phyloP scores from a whole-genome alignment of 176 grass and related monocot species.

The Triticum monococcum region DNA sequence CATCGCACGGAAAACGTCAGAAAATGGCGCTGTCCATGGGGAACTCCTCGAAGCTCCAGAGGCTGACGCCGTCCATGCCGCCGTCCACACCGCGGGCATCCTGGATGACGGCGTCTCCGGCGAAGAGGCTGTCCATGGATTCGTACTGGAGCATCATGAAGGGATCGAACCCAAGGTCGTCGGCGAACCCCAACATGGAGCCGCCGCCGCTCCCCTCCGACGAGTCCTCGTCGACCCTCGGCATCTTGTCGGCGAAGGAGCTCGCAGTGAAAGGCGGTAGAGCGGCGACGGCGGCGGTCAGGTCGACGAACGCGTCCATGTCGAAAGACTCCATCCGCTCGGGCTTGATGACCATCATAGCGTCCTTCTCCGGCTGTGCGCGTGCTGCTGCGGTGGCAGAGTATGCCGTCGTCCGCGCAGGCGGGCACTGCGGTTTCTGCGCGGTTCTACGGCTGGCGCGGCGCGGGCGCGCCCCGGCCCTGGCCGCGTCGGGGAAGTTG shows the following conservation, averaged over 20 bases:
- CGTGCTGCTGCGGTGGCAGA: background rate
- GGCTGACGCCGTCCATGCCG: conserved; percentile 31
- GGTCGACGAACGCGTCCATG: conserved; percentile 16
- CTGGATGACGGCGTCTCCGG: conserved; percentile 22
- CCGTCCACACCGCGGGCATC: conserved; percentile 18
- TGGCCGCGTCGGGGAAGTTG: conserved; percentile 52
- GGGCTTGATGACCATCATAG: background rate
- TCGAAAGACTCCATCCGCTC: background rate
- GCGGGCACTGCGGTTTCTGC: background rate
- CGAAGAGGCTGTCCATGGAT: conserved; percentile 39
- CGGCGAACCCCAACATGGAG: conserved; percentile 16
- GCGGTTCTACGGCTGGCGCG: background rate
- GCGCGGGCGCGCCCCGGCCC: background rate
- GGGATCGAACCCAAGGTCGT: conserved; percentile 46
- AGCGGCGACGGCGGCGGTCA: background rate
- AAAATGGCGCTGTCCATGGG: conserved; percentile 45
- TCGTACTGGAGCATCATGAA: conserved; percentile 43
- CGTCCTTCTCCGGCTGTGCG: background rate
- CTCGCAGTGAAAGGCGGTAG: background rate
- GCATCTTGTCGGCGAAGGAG: conserved; percentile 29
- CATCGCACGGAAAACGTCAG: conserved; percentile 15
- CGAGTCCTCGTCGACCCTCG: background rate
- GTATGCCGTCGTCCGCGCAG: background rate
- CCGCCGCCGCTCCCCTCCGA: background rate
- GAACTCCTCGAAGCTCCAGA: conserved; percentile 92